Evolutionary conservation across 1,284 basidiomycete genomes (phyloP).

Genomic region (Cutaneotrichosporon spelunceum): DNA sequence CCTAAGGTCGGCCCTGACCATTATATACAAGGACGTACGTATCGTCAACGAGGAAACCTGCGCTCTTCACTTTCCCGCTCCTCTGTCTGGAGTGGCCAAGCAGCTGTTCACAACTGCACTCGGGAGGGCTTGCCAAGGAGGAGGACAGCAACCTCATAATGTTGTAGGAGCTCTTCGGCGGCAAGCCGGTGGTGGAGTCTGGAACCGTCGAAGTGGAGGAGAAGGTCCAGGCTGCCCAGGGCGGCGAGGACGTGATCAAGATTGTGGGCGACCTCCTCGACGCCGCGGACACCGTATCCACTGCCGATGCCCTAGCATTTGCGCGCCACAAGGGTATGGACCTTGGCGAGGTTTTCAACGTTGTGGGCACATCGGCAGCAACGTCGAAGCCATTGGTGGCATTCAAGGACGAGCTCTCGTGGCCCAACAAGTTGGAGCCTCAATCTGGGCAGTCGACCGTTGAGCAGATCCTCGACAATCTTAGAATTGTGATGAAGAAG

Average conservation of each 20-base stretch:
- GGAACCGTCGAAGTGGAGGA: slow-evolving; percentile 34
- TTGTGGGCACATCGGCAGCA: slow-evolving; percentile 36
- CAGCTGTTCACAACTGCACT: slow-evolving; percentile 40
- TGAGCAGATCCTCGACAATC: slow-evolving; percentile 17
- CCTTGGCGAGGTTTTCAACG: slow-evolving; percentile 37
- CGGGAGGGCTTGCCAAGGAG: slow-evolving; percentile 31
- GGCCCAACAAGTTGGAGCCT: slow-evolving; percentile 4
- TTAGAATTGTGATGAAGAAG: slow-evolving; percentile 29
- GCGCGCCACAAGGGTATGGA: slow-evolving; percentile 47
- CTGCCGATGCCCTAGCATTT: slow-evolving; percentile 49
- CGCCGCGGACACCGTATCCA: slow-evolving; percentile 44
- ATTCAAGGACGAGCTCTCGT: slow-evolving; percentile 14
- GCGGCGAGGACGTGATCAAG: slow-evolving; percentile 24
- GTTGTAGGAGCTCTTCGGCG: slow-evolving; percentile 42
- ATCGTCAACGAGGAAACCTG: slow-evolving; percentile 47
- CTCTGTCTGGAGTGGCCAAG: slow-evolving; percentile 38
- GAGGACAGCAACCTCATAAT: slow-evolving; percentile 42
- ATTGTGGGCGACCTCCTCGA: slow-evolving; percentile 46
- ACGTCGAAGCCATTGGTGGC: slow-evolving; percentile 14
- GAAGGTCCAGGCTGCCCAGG: slow-evolving; percentile 28
- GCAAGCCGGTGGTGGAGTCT: slow-evolving; percentile 26
- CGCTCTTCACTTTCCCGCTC: slow-evolving; percentile 32
- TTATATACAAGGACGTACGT: slow-evolving; percentile 44
- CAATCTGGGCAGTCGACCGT: slow-evolving; percentile 9
- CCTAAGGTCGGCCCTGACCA: slow-evolving; percentile 45